phyloP scores from a whole-genome alignment of 1,284 basidiomycete genomes.

The Ganoderma lingzhi region DNA sequence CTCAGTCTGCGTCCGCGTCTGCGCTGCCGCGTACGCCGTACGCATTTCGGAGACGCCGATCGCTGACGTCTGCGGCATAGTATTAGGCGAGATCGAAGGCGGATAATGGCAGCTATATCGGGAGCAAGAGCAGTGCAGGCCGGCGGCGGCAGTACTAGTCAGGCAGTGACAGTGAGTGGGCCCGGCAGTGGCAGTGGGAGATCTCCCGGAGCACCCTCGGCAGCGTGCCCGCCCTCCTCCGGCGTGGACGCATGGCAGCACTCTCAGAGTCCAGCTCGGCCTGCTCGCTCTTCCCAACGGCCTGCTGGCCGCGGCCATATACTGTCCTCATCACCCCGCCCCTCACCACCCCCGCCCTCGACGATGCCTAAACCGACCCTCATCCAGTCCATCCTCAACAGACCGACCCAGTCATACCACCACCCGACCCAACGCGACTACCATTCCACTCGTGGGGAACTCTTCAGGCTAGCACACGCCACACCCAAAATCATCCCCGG shows the following conservation, averaged over 20 bases:
- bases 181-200: neutral
- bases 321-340: constrained; percentile 9
- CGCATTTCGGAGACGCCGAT: neutral
- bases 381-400: constrained; percentile 61
- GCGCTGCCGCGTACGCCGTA: too few species aligned
- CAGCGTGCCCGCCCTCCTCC: neutral
- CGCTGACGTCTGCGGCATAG: constrained; percentile 5
- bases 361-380: constrained; percentile 65
- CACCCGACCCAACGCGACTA: constrained; percentile 55
- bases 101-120: neutral
- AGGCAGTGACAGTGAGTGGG: neutral
- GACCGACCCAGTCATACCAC: constrained; percentile 64
- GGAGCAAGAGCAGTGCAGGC: constrained; percentile 8
- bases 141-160: neutral
- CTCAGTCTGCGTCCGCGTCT: too few species aligned
- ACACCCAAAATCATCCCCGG: constrained; percentile 27
- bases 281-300: constrained; percentile 15
- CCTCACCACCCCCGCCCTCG: constrained; percentile 21
- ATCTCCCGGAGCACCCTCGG: constrained; percentile 20
- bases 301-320: constrained; percentile 18
- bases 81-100: neutral
- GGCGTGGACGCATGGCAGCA: constrained; percentile 11
- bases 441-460: constrained; percentile 55
- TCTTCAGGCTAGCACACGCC: constrained; percentile 40
- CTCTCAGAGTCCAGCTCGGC: neutral